A percentile compares a stretch with the other conserved stretches of the same genome.
phyloP scores from a whole-genome alignment of 1,284 basidiomycete species.

The Ceratobasidium sp. region DNA sequence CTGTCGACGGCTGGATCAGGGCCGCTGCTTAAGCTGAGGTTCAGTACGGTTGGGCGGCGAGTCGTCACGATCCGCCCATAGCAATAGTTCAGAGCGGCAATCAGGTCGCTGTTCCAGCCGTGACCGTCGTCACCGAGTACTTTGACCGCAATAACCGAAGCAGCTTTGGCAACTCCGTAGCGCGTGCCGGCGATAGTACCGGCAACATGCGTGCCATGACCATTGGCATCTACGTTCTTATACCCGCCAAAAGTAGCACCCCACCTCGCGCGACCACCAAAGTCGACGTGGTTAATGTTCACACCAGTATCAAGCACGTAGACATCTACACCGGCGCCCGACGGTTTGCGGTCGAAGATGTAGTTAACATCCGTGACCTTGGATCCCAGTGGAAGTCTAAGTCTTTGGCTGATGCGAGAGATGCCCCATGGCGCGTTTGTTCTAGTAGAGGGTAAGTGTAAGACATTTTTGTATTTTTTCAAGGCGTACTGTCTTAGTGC shows the following conservation, averaged over 20 bases:
- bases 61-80: slow-evolving; percentile 26
- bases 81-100: slow-evolving; percentile 47
- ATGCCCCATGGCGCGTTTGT: slow-evolving; percentile 36
- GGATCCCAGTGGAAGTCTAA: slow-evolving; percentile 11
- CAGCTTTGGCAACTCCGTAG: slow-evolving; percentile 97
- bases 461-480: too few relatives aligned
- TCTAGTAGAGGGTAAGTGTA: background rate
- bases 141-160: slow-evolving; percentile 95
- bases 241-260: slow-evolving; percentile 67
- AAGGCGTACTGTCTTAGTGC: background rate
- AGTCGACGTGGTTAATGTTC: slow-evolving; percentile 69
- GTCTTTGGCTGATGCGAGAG: slow-evolving; percentile 27
- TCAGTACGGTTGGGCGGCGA: slow-evolving; percentile 47
- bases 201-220: slow-evolving; percentile 53
- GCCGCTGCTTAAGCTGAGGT: slow-evolving; percentile 47
- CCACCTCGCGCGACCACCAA: slow-evolving; percentile 69
- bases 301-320: slow-evolving; percentile 60
- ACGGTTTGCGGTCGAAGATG: slow-evolving; percentile 24
- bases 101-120: slow-evolving; percentile 82
- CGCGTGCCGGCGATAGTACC: slow-evolving; percentile 67
- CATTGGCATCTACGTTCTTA: slow-evolving; percentile 55
- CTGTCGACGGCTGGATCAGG: slow-evolving; percentile 44
- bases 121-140: slow-evolving; percentile 94
- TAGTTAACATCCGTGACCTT: slow-evolving; percentile 9
- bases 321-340: slow-evolving; percentile 69